phyloP scores from a whole-genome alignment of 2,329 filamentous ascomycete genomes.

The Teratosphaeriaceae sp. region DNA sequence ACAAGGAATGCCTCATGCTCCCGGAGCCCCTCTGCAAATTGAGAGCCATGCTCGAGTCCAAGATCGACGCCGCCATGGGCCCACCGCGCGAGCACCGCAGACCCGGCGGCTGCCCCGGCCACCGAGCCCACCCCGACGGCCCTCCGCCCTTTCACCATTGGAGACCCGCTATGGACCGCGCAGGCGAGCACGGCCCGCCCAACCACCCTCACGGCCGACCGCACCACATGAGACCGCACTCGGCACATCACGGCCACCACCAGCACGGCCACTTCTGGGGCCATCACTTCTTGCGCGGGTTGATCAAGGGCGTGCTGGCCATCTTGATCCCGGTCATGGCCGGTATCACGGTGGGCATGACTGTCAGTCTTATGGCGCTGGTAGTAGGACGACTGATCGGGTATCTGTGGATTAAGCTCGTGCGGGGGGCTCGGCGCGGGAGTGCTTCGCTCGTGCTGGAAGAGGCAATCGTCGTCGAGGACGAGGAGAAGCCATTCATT shows the following conservation, averaged over 20 bases:
- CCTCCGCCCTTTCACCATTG: constrained; percentile 22
- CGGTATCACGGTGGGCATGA: constrained; percentile 62
- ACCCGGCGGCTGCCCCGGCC: constrained; percentile 25
- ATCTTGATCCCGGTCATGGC: constrained; percentile 62
- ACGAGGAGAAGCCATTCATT: constrained; percentile 6
- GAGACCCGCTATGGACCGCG: constrained; percentile 17
- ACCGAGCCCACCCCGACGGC: constrained; percentile 18
- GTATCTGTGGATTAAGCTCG: constrained; percentile 51
- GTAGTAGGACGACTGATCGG: constrained; percentile 56
- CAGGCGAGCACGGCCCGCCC: constrained; percentile 12
- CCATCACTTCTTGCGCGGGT: constrained; percentile 37
- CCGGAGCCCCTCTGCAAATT: constrained; percentile 50
- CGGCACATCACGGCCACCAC: constrained; percentile 27
- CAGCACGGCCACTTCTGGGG: constrained; percentile 27
- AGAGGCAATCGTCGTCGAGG: constrained; percentile 13
- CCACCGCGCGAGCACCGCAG: constrained; percentile 26
- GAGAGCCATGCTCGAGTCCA: constrained; percentile 45
- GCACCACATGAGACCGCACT: constrained; percentile 19
- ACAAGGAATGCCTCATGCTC: constrained; percentile 32
- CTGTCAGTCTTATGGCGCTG: constrained; percentile 62
- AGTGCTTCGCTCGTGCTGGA: constrained; percentile 22
- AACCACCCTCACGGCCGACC: constrained; percentile 13
- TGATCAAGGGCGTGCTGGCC: constrained; percentile 52
- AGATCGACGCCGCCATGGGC: constrained; percentile 36
- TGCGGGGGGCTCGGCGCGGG: constrained; percentile 38